phyloP scores from a whole-genome alignment of 495 filamentous ascomycete species.

The Pseudoneurospora amorphoporcata region DNA sequence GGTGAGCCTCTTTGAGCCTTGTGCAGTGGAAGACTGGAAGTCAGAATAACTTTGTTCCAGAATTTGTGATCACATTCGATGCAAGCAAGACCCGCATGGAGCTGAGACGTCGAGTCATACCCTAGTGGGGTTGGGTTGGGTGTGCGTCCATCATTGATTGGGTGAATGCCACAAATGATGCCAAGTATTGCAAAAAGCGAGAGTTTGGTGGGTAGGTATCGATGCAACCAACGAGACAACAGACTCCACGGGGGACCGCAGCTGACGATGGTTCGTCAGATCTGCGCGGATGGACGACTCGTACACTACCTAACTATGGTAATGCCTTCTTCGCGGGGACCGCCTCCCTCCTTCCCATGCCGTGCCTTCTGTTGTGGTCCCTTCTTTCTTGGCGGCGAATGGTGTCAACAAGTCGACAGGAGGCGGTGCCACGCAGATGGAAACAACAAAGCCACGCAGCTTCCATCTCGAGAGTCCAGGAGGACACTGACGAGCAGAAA shows the following conservation, averaged over 20 bases:
- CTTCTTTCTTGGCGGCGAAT: not conserved
- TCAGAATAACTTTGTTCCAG: not conserved
- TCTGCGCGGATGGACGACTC: not conserved
- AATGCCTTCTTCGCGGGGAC: not conserved
- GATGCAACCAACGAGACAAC: not conserved
- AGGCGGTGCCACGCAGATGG: not conserved
- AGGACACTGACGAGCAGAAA: not conserved
- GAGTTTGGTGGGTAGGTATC: not conserved
- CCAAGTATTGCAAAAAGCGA: not conserved
- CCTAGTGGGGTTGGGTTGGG: not conserved
- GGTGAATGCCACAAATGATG: not conserved
- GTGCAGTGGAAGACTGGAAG: not conserved
- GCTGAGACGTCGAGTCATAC: not conserved
- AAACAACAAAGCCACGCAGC: not conserved
- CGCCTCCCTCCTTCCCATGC: not conserved
- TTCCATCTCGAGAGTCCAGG: not conserved
- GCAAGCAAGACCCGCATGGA: not conserved
- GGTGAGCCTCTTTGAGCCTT: not conserved
- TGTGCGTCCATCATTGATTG: not conserved
- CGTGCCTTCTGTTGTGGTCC: not conserved
- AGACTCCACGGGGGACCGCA: not conserved
- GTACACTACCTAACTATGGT: not conserved
- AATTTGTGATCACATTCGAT: not conserved
- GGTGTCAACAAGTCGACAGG: not conserved
- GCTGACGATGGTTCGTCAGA: not conserved